Base-by-base conservation (phyloP, 176 grass and related monocot genomes). In the Oryza meyeriana region DNA sequence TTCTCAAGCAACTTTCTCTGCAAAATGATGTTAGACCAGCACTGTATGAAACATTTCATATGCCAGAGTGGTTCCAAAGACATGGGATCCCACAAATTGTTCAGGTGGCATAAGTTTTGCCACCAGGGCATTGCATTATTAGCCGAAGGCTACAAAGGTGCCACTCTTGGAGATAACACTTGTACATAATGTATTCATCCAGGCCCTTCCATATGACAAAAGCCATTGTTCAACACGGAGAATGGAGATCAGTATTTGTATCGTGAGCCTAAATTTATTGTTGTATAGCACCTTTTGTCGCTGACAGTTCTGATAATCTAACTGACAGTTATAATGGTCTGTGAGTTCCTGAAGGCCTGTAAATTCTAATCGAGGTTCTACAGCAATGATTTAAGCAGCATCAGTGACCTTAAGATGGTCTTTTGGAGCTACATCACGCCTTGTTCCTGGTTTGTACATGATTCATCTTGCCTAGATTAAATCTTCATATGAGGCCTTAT, bases 31-130 rank as follows among this genome's bases (percentile, higher is more conserved):
- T 94, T 57, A 89, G 90, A 18, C 84, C 90, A 26, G 76, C 86
- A 55, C 57, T 98, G 24, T 89, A 91, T 84, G 85, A 94, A 69
- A 85, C 88, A 12, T 98, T 94, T 86, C 92, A 85, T 63, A 98
- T 98, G 95, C 90, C 86, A n/a, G 95, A 98, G 66, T 98, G 92
- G 92, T 98, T 98, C 45, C 83, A 87, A 81, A 83, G 88, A 67
- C 86, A 93, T 28, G 92, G 95, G 68, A 86, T 98, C 55, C 90
- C 95, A 76, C 84, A 61, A 69, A 66, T 69, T 82, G 73, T 83
- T 27, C 69, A 62, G 48, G 44, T 39, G 38, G 41, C 9, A 1
- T 91, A 77, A 80, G 66, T 85, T 74, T 77, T 36, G 10, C 35
- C 12, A 67, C n/a, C 11, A 42, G 12, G 18, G 14, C 40, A 77